Percentiles rank a stretch among this genome's conserved stretches.
These are phyloP conservation scores for Nephelium lappaceum DNA, from an alignment of 345 rosid genomes.

Conservation along the genomic window DNA sequence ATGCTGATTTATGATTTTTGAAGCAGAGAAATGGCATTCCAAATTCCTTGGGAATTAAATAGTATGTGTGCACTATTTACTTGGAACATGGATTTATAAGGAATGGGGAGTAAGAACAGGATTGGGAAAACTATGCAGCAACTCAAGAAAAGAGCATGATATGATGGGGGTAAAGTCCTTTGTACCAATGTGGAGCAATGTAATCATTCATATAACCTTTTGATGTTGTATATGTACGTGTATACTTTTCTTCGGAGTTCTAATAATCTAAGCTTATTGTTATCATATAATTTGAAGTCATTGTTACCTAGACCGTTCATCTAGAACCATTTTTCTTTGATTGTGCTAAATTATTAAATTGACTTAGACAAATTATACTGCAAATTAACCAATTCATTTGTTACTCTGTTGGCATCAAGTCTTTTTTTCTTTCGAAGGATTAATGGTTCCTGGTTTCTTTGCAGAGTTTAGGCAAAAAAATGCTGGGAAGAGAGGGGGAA, in stretches of 20 bases:
- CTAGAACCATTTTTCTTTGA: background rate
- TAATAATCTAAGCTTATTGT: background rate
- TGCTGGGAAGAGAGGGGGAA: slow-evolving; percentile 60
- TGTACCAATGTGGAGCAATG: background rate
- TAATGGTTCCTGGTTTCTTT: slow-evolving; percentile 16
- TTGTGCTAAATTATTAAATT: background rate
- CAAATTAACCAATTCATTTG: background rate
- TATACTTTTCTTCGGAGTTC: background rate
- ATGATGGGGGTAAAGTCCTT: background rate
- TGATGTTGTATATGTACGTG: background rate
- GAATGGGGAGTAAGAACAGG: no score
- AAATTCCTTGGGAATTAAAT: background rate
- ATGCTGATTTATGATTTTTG: background rate
- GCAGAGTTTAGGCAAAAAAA: slow-evolving; percentile 69
- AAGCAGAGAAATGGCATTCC: background rate
- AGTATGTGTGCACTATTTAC: no score
- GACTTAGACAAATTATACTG: background rate
- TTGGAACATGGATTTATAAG: background rate
- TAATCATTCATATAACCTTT: background rate
- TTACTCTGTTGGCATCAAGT: background rate
- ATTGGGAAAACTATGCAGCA: no score
- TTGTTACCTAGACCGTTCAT: background rate
- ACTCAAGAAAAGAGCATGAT: no score
- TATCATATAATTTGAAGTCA: background rate
- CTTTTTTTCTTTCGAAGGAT: background rate